Evolutionary conservation across 345 rosid genomes (phyloP).

Genomic region (Gossypium longicalyx): DNA sequence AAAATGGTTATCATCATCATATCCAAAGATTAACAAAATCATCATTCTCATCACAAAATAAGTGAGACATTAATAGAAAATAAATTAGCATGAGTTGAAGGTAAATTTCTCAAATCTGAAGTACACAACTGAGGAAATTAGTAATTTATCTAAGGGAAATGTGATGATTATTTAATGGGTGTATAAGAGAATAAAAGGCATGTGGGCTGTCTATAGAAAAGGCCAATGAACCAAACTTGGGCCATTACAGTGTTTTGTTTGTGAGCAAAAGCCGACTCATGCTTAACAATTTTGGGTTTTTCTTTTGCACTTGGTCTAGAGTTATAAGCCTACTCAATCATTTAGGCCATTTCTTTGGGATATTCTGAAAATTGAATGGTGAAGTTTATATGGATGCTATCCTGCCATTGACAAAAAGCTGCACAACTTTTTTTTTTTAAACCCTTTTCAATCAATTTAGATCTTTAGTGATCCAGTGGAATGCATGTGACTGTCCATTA

Average conservation of each 20-base stretch:
- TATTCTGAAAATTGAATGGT: background rate
- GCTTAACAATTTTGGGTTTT: background rate
- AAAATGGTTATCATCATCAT: too few species aligned
- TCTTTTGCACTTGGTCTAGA: background rate
- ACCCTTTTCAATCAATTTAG: background rate
- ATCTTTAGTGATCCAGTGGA: background rate
- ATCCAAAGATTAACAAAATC: too few species aligned
- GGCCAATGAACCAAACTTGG: background rate
- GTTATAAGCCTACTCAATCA: background rate
- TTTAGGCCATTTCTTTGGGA: background rate
- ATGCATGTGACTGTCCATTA: background rate
- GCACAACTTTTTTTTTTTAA: background rate
- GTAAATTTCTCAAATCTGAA: too few species aligned
- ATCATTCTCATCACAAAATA: too few species aligned
- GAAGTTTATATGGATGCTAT: background rate
- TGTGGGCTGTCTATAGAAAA: background rate
- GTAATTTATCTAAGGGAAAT: background rate
- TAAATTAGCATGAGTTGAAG: too few species aligned
- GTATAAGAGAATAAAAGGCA: background rate
- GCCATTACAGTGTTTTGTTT: slow-evolving; percentile 2
- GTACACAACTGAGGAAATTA: too few species aligned
- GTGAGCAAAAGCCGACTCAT: background rate
- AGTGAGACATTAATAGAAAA: too few species aligned
- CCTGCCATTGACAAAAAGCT: background rate
- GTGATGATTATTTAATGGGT: background rate